Conservation (phyloP, 1,284 basidiomycete genomes). For the Vanrija sp. region DNA sequence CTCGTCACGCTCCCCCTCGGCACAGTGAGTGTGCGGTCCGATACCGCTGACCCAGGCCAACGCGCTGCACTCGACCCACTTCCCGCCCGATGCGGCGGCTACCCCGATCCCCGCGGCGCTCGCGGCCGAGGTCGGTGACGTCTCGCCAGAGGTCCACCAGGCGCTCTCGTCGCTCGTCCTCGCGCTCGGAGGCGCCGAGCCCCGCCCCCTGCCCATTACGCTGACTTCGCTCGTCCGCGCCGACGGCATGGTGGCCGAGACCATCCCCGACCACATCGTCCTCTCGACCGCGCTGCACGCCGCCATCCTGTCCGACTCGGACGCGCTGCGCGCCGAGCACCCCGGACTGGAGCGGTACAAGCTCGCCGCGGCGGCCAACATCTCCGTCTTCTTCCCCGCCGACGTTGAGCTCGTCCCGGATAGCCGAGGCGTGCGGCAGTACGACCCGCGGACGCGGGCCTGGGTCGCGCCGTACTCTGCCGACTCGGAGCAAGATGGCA, state of each 20-base stretch:
- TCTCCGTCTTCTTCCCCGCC: constrained; percentile 66
- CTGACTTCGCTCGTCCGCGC: constrained; percentile 52
- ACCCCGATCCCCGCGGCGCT: background rate
- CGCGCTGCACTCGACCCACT: constrained; percentile 65
- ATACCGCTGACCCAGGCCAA: constrained; percentile 58
- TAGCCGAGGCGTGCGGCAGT: constrained; percentile 49
- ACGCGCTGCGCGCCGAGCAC: constrained; percentile 62
- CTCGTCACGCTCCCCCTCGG: constrained; percentile 63
- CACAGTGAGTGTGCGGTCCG: constrained; percentile 52
- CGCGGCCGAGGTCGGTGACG: too few species aligned
- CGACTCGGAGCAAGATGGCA: background rate
- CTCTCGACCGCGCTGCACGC: constrained; percentile 71
- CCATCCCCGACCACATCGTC: constrained; percentile 56
- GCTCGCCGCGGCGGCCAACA: constrained; percentile 72
- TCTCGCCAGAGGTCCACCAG: background rate
- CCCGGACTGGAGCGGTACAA: constrained; percentile 83
- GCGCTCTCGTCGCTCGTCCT: constrained; percentile 17
- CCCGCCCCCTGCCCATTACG: constrained; percentile 58
- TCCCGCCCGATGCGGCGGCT: constrained; percentile 40
- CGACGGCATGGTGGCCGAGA: constrained; percentile 58
- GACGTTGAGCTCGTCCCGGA: constrained; percentile 53
- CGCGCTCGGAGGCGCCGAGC: constrained; percentile 50
- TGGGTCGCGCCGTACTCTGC: constrained; percentile 53
- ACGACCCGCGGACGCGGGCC: constrained; percentile 54
- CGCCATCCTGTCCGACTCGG: constrained; percentile 74